Conservation (phyloP, 805 yeast species). For the Blastobotrys parvus region DNA sequence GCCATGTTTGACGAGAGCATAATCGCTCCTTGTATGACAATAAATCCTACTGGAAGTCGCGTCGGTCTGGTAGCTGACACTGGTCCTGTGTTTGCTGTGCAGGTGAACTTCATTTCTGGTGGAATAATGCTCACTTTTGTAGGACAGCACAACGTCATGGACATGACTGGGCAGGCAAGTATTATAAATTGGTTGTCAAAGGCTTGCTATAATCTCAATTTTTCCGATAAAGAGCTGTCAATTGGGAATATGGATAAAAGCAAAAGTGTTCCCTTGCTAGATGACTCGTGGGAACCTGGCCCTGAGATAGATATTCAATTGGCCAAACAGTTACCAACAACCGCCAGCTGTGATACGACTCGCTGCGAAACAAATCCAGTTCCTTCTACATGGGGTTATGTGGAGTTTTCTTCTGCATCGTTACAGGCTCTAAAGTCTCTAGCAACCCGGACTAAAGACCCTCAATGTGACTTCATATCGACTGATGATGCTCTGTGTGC, state of each 20-base stretch:
- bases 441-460: background rate
- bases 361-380: background rate
- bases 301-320: background rate
- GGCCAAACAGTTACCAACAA: background rate
- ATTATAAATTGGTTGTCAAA: constrained; percentile 5
- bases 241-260: constrained; percentile 4
- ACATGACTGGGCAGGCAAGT: constrained; percentile 7
- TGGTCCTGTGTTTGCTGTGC: constrained; percentile 5
- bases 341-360: no score
- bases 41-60: constrained; percentile 1
- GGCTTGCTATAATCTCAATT: constrained; percentile 7
- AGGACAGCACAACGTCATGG: constrained; percentile 8
- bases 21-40: constrained; percentile 6
- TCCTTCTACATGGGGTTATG: constrained; percentile 6
- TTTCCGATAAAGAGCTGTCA: constrained; percentile 3
- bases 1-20: constrained; percentile 6
- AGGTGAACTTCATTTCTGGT: constrained; percentile 5
- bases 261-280: constrained; percentile 3
- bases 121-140: constrained; percentile 8
- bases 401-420: constrained; percentile 1
- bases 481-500: constrained; percentile 10
- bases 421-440: constrained; percentile 1
- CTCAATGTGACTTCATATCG: constrained; percentile 7
- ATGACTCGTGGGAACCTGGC: background rate
- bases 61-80: background rate